Evolutionary conservation across 2,329 filamentous ascomycete species (phyloP), one percentile per base, ranked within the genome.

Genomic region (Podosphaera xanthii): DNA sequence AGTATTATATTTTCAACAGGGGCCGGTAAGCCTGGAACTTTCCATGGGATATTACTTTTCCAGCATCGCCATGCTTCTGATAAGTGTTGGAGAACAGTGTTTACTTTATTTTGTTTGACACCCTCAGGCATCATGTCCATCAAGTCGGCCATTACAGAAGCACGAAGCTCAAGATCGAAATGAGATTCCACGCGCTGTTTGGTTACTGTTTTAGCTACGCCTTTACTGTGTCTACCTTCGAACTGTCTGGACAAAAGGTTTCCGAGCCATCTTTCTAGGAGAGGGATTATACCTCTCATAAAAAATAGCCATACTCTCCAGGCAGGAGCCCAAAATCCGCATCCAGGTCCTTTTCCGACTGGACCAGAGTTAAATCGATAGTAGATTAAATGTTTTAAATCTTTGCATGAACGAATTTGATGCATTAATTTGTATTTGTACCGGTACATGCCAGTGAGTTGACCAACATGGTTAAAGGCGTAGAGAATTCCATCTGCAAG

Each of bases 351-450:
- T 71, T 98, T 98, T 7, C 92, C 92, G 30, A 98, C 94, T 9
- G 91, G 87, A 0, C 90, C 92, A 61, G 89, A 90, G 71, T 98
- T 98, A 75, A 98, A 98, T 57, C 91, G 86, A 72, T 97, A 97
- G 75, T 98, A 98, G 64, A 98, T 97, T 62, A 98, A 75, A 79
- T 98, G 92, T 79, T 98, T 98, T 69, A 98, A 72, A 73, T 98
- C 92, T 73, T 98, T 98, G 77, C 92, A 98, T 0, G 92, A 94
- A 66, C 92, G 87, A 67, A 98, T 98, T 72, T 98, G 92, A 71
- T 98, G 92, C 92, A 98, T 98, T 60, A 98, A 78, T 77, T 98
- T 98, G 76, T 98, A 98, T 77, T 98, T 98, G 79, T 98, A 98
- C 62, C 92, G 86, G 73, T 98, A 98, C 92, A 98, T 98, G 70